A percentile compares a stretch with the other conserved stretches of the same genome.
These are phyloP conservation scores for Citropsis articulata DNA, from an alignment of 345 rosid genomes.

Conservation along the genomic window DNA sequence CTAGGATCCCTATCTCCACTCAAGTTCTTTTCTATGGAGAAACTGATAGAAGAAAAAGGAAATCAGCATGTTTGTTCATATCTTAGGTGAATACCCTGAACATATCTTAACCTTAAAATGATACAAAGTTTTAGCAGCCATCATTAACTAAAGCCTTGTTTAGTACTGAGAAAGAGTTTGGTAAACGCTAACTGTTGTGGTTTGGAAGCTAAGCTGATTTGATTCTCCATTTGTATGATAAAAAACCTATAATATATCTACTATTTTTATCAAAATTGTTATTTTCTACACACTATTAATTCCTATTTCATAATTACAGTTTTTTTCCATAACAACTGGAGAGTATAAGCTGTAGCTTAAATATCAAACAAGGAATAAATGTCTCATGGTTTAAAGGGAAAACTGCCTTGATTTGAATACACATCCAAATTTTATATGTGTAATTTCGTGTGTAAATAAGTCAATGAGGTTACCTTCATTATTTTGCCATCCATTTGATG, in stretches of 20 bases:
- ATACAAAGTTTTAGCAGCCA: background rate
- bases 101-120: background rate
- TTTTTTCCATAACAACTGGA: no score
- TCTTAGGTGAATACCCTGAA: background rate
- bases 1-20: background rate
- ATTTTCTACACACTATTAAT: no score
- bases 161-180: no score
- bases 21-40: background rate
- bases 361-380: no score
- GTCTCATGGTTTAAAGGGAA: background rate
- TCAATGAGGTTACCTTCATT: conserved; percentile 47
- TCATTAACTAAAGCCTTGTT: background rate
- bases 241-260: no score
- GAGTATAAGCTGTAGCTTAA: no score
- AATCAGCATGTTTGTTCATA: background rate
- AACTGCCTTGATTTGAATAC: background rate
- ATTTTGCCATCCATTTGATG: conserved; percentile 17
- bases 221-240: no score
- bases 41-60: background rate
- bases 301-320: no score
- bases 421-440: background rate
- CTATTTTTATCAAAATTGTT: no score
- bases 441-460: background rate
- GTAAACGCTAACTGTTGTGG: no score
- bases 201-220: no score